Percentiles rank a stretch among this genome's conserved stretches.
Evolutionary conservation across 2,329 filamentous ascomycete species (phyloP).

Genomic region (Scedosporium apiospermum): DNA sequence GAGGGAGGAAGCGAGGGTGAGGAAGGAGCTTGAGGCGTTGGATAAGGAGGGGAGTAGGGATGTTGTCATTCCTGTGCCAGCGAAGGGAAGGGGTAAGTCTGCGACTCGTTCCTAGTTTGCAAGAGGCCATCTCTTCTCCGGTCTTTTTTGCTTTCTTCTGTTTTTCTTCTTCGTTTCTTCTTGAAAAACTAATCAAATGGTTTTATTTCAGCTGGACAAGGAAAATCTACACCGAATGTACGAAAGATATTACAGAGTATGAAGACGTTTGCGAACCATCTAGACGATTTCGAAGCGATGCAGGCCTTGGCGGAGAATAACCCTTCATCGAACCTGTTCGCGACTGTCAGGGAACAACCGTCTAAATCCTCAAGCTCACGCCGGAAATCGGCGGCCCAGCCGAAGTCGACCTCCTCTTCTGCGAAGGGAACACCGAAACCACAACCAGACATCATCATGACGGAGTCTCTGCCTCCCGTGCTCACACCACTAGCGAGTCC

Average conservation of each 20-base stretch:
- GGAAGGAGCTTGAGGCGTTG: conserved; percentile 73
- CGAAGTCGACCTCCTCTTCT: background rate
- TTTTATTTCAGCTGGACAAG: conserved; percentile 22
- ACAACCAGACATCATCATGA: conserved; percentile 28
- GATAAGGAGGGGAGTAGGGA: conserved; percentile 72
- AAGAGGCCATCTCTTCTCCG: background rate
- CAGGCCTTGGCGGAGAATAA: conserved; percentile 33
- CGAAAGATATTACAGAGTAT: conserved; percentile 71
- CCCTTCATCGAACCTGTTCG: conserved; percentile 6
- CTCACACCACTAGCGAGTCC: background rate
- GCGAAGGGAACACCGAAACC: background rate
- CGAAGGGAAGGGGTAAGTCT: conserved; percentile 34
- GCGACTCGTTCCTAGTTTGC: too few relatives aligned
- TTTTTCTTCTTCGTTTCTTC: background rate
- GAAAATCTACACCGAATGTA: conserved; percentile 59
- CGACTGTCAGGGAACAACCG: background rate
- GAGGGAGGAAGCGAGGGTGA: conserved; percentile 72
- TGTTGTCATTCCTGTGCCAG: conserved; percentile 58
- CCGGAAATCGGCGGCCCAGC: background rate
- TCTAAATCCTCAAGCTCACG: background rate
- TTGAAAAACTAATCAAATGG: background rate
- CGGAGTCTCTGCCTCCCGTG: conserved; percentile 20
- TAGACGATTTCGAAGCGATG: conserved; percentile 68
- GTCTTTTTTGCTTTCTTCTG: background rate
- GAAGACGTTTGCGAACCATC: conserved; percentile 75